phyloP scores from a whole-genome alignment of 2,329 filamentous ascomycete genomes.

The Cladophialophora psammophila region DNA sequence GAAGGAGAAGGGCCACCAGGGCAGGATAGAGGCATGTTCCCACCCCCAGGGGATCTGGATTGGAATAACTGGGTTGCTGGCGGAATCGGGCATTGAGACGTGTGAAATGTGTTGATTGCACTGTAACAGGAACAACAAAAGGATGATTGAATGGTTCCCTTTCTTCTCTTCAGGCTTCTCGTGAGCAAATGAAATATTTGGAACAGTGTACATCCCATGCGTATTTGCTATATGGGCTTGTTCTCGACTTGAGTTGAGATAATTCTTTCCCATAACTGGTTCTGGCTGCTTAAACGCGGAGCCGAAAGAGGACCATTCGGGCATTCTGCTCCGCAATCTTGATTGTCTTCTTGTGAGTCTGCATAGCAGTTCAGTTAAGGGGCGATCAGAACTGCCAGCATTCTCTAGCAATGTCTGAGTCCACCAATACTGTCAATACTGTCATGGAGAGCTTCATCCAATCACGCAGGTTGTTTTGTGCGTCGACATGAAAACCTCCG shows the following conservation, averaged over 20 bases:
- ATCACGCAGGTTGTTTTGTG: not conserved
- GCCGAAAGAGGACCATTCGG: not conserved
- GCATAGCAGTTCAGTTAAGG: not conserved
- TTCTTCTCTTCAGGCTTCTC: not conserved
- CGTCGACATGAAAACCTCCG: not conserved
- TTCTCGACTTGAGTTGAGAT: not conserved
- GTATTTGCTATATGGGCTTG: not conserved
- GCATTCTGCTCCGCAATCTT: not conserved
- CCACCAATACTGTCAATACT: not conserved
- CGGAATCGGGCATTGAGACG: slow-evolving; percentile 63
- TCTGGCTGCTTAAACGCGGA: not conserved
- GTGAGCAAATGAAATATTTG: not conserved
- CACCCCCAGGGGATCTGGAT: slow-evolving; percentile 70
- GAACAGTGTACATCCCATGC: not conserved
- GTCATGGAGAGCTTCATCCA: not conserved
- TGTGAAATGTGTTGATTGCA: not conserved
- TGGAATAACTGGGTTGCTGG: slow-evolving; percentile 73
- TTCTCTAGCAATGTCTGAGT: not conserved
- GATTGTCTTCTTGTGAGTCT: not conserved
- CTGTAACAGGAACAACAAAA: no score
- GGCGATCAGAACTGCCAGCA: not conserved
- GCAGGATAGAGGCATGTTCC: slow-evolving; percentile 60
- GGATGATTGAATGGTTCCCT: no score
- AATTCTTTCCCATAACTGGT: not conserved
- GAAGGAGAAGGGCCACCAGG: slow-evolving; percentile 32